Percentiles rank a stretch among this genome's conserved stretches.
Evolutionary conservation across 768 basidiomycete genomes (phyloP).

Genomic region (Sarcodon sp.): DNA sequence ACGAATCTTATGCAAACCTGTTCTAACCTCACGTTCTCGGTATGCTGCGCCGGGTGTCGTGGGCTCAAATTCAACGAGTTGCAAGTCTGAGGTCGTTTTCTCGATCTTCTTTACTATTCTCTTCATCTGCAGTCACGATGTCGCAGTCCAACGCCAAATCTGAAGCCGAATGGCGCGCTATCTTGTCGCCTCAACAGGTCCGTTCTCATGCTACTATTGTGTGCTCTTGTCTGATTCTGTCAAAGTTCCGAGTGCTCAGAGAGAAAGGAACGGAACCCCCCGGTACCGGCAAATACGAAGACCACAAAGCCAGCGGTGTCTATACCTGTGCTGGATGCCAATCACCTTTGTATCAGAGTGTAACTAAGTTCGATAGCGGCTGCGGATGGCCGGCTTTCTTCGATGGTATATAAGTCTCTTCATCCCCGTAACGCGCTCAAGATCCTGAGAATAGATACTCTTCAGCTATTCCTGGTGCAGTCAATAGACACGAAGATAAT

Average conservation of each 20-base stretch:
- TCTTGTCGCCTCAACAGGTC: conserved; percentile 76
- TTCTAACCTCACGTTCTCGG: too few relatives aligned
- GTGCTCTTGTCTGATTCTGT: not conserved
- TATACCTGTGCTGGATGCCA: conserved; percentile 74
- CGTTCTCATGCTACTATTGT: conserved; percentile 8
- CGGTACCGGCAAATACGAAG: conserved; percentile 71
- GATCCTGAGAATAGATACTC: not conserved
- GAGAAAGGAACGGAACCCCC: conserved; percentile 79
- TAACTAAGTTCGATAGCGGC: conserved; percentile 85
- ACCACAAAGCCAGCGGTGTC: conserved; percentile 49
- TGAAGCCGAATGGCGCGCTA: conserved; percentile 75
- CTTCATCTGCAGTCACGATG: conserved; percentile 9
- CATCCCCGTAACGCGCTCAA: not conserved
- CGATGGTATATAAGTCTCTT: conserved; percentile 40
- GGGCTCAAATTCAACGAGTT: too few relatives aligned
- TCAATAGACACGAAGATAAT: conserved; percentile 62
- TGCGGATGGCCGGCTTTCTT: conserved; percentile 99
- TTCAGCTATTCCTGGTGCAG: conserved; percentile 81
- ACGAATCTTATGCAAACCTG: too few relatives aligned
- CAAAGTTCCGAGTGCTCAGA: conserved; percentile 74
- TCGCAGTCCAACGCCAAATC: conserved; percentile 27
- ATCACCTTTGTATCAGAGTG: conserved; percentile 77
- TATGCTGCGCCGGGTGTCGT: too few relatives aligned
- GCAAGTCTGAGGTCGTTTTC: not conserved
- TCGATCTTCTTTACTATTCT: not conserved